Conservation (phyloP, 129 eudicot species). For the Lactuca saligna region DNA sequence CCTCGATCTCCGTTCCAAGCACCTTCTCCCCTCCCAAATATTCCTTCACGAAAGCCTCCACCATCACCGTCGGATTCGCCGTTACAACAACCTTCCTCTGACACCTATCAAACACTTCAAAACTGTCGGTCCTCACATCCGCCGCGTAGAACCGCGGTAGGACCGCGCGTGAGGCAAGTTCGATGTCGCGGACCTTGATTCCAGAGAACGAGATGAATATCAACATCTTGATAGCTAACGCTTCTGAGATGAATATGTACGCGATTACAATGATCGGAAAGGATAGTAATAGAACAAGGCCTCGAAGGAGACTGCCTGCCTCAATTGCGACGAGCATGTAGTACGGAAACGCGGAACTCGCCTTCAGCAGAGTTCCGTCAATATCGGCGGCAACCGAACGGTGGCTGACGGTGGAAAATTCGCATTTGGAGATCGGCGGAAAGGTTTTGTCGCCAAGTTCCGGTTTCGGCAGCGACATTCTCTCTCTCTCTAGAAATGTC, state of each 20-base stretch:
- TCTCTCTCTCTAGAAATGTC: constrained; percentile 28
- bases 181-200: constrained; percentile 73
- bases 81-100: constrained; percentile 76
- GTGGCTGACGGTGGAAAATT: constrained; percentile 48
- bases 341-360: constrained; percentile 85
- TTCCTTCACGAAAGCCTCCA: constrained; percentile 87
- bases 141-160: constrained; percentile 76
- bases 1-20: constrained; percentile 92
- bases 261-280: constrained; percentile 75
- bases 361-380: constrained; percentile 83
- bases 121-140: constrained; percentile 85
- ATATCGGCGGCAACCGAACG: constrained; percentile 90
- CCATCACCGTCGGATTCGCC: constrained; percentile 95
- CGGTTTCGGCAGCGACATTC: constrained; percentile 49
- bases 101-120: constrained; percentile 66
- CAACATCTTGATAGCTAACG: constrained; percentile 77
- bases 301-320: constrained; percentile 93
- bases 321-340: constrained; percentile 94
- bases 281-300: constrained; percentile 62
- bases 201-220: constrained; percentile 80
- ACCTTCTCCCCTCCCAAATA: constrained; percentile 92
- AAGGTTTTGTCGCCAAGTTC: constrained; percentile 42
- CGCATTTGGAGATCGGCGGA: constrained; percentile 62
- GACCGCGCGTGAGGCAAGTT: constrained; percentile 88
- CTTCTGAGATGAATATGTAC: constrained; percentile 76